Conservation (phyloP, 306 rosid genomes). For the Quercus dentata region DNA sequence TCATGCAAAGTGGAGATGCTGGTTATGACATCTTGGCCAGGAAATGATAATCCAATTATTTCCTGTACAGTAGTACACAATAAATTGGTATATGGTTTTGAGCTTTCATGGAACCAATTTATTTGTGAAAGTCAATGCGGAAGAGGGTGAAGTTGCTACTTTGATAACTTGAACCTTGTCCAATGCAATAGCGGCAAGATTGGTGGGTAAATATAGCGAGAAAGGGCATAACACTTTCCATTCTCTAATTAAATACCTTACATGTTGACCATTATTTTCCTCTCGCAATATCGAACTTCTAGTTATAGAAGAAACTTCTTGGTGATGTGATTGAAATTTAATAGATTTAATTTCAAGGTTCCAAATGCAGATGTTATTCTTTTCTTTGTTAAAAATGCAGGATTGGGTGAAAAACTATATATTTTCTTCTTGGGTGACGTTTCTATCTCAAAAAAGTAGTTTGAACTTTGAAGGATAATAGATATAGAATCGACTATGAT, state of each 20-base stretch:
- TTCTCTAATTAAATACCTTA: neutral
- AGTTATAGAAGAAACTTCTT: too few relatives aligned
- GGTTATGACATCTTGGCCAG: neutral
- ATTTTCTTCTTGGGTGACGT: accelerated
- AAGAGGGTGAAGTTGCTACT: neutral
- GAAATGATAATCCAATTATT: neutral
- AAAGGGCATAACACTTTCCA: neutral
- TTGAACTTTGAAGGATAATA: neutral
- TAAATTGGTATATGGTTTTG: neutral
- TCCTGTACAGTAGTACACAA: neutral
- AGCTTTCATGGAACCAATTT: neutral
- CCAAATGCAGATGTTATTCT: too few relatives aligned
- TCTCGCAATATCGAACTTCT: too few relatives aligned
- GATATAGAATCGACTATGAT: neutral
- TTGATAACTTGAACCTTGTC: neutral
- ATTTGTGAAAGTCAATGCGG: neutral
- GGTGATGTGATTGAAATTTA: too few relatives aligned
- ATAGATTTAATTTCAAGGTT: too few relatives aligned
- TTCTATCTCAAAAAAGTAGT: neutral
- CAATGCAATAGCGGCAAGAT: neutral
- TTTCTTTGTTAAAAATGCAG: too few relatives aligned
- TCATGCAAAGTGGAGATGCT: neutral
- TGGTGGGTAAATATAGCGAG: neutral
- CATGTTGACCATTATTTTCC: neutral
- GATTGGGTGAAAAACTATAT: too few relatives aligned